Conservation (phyloP, 2,329 filamentous ascomycete genomes). For the Septoria linicola region DNA sequence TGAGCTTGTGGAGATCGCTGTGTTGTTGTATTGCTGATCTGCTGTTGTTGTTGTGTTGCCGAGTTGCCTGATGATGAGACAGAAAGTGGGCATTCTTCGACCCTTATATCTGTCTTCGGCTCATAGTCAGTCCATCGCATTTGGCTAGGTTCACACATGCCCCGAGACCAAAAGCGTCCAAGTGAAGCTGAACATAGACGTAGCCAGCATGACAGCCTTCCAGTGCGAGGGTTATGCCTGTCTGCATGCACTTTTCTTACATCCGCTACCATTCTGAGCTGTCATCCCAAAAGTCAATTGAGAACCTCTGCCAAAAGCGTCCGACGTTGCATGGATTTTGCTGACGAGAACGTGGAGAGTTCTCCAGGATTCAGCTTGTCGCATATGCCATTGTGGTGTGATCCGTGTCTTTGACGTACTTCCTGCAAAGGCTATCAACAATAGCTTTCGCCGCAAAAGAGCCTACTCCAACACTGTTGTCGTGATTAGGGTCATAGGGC, state of each 20-base stretch:
- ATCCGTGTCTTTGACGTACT: too few species aligned
- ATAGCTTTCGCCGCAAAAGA: too few species aligned
- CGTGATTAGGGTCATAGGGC: too few species aligned
- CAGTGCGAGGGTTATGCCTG: constrained; percentile 2
- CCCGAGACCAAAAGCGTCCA: neutral
- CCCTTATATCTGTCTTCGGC: constrained; percentile 7
- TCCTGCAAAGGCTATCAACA: too few species aligned
- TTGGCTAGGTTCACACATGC: neutral
- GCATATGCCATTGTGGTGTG: too few species aligned
- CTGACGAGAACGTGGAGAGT: neutral
- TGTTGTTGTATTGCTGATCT: neutral
- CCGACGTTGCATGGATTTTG: neutral
- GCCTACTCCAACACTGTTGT: too few species aligned
- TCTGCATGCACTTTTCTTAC: constrained; percentile 8
- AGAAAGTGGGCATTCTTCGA: neutral
- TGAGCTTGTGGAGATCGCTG: neutral
- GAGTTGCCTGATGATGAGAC: constrained; percentile 3
- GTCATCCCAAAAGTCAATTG: neutral
- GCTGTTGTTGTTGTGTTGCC: neutral
- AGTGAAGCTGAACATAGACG: neutral
- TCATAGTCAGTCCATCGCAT: too few species aligned
- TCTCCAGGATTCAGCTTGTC: too few species aligned
- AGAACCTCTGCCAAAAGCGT: neutral
- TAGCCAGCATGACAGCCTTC: neutral
- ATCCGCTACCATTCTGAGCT: constrained; percentile 2